These are phyloP conservation scores for Boechera stricta DNA, from an alignment of 345 rosid species.

Conservation along the genomic window DNA sequence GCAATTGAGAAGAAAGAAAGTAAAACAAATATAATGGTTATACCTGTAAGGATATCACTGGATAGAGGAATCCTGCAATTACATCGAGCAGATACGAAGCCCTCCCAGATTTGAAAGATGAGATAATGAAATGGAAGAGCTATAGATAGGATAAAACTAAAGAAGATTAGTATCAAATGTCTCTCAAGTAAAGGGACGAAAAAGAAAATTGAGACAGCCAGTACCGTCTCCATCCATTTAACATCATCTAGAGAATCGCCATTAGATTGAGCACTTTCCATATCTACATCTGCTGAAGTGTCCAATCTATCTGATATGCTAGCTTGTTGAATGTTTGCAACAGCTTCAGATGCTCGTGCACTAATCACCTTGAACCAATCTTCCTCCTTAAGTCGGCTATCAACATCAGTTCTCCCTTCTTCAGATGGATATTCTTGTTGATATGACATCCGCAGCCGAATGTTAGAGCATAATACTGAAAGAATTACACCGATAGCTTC, in stretches of 20 bases:
- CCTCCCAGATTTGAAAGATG: slow-evolving; percentile 93
- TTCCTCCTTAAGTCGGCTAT: slow-evolving; percentile 58
- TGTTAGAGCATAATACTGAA: slow-evolving; percentile 85
- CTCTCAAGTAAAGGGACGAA: slow-evolving; percentile 24
- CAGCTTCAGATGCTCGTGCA: slow-evolving; percentile 73
- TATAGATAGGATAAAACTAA: slow-evolving; percentile 40
- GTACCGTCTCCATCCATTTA: slow-evolving; percentile 99
- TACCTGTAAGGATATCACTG: slow-evolving; percentile 94
- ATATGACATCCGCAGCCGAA: slow-evolving; percentile 69
- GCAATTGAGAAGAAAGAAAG: slow-evolving; percentile 16
- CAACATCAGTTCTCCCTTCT: slow-evolving; percentile 46
- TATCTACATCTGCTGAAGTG: slow-evolving; percentile 47
- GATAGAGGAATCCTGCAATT: slow-evolving; percentile 77
- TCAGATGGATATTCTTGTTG: slow-evolving; percentile 54
- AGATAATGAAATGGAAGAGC: slow-evolving; percentile 88
- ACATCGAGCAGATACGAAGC: slow-evolving; percentile 86
- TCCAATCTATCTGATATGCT: slow-evolving; percentile 63
- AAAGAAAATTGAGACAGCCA: slow-evolving; percentile 14
- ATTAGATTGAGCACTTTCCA: slow-evolving; percentile 57
- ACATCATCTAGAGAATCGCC: slow-evolving; percentile 76
- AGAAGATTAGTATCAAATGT: slow-evolving; percentile 10
- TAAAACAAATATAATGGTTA: slow-evolving; percentile 16
- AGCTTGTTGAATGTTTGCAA: slow-evolving; percentile 74
- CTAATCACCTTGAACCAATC: slow-evolving; percentile 68
- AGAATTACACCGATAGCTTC: slow-evolving; percentile 92